Base-by-base conservation (phyloP, 2,329 filamentous ascomycete genomes). In the Pseudogymnoascus sp. region DNA sequence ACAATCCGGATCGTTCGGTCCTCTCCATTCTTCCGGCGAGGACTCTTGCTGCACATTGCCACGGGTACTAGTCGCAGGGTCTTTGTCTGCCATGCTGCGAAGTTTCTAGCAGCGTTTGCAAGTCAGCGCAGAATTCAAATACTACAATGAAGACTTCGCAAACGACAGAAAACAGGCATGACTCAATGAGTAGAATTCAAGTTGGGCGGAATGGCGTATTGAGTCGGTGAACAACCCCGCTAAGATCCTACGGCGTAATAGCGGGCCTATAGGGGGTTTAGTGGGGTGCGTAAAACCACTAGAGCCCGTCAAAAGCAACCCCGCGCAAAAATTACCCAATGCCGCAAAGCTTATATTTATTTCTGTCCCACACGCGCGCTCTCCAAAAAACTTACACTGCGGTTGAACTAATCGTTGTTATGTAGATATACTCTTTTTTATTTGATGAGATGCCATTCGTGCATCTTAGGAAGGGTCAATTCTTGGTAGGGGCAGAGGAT, bases 1-100 rank as follows among this genome's bases (percentile, higher is more conserved):
- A 60, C 61, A 63, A 37, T 64, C 62, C 36, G 58, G 50, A 50
- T 64, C 62, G 39, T 63, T 33, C 6, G 61, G 62, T 33, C 61
- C 61, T 11, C 61, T 40, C 62, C 62, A 64, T 26, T 62, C 62
- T 40, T 59, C 47, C 24, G 24, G 29, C 13, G 47, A 13, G 21
- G 39, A 33, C 69, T 64, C 74, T 68, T n/a, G 73, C 67, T 33
- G 71, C 58, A 47, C 61, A 66, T 15, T 35, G 36, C 39, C 44
- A 60, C 24, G 21, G 44, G 58, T 29, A 58, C 61, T 40, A 26
- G 62, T 63, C 17, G 13, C 37, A 24, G 26, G 29, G 9, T 39
- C 17, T 59, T 9, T 44, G 5, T 59, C 35, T 59, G 33, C 24
- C 47, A 57, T 57, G 47, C 13, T 57, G 6, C 47, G 15, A 31